phyloP scores from a whole-genome alignment of 2,329 filamentous ascomycete species.

The Verticillium zaregamsianum region DNA sequence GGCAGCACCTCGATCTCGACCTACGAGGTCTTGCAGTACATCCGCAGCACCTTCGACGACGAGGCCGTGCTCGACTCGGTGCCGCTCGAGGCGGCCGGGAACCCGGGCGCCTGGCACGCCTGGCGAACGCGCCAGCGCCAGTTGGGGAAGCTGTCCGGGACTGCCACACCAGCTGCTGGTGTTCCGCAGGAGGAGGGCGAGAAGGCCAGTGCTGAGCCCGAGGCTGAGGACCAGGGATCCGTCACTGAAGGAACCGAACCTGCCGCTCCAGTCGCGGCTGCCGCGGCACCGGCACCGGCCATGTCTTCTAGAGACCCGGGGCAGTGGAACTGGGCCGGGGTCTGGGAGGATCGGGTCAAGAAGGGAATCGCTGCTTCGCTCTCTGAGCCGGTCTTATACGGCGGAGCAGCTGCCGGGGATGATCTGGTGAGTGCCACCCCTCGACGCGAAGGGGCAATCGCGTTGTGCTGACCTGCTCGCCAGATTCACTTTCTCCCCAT shows the following conservation, averaged over 20 bases:
- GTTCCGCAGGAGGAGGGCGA: background rate
- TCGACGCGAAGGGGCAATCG: background rate
- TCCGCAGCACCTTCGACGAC: slow-evolving; percentile 77
- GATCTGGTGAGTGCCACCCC: slow-evolving; percentile 8
- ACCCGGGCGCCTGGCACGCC: slow-evolving; percentile 89
- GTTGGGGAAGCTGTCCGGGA: slow-evolving; percentile 2
- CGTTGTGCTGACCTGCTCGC: background rate
- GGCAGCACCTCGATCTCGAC: slow-evolving; percentile 31
- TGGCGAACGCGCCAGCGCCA: slow-evolving; percentile 63
- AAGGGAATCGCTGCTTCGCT: slow-evolving; percentile 73
- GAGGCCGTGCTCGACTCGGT: slow-evolving; percentile 73
- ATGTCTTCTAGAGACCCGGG: slow-evolving; percentile 54
- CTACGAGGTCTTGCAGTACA: slow-evolving; percentile 72
- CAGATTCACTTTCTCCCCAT: slow-evolving; percentile 65
- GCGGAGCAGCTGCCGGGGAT: slow-evolving; percentile 47
- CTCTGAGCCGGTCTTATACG: slow-evolving; percentile 76
- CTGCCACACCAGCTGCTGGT: background rate
- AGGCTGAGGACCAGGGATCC: background rate
- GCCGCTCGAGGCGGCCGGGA: slow-evolving; percentile 77
- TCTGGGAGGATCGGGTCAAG: slow-evolving; percentile 87
- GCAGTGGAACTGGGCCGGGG: slow-evolving; percentile 97
- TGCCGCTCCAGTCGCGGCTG: background rate
- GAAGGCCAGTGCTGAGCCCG: background rate
- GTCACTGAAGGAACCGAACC: background rate
- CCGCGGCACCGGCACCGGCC: background rate